Base-by-base conservation (phyloP, 306 rosid genomes). In the Quercus berberidifolia region DNA sequence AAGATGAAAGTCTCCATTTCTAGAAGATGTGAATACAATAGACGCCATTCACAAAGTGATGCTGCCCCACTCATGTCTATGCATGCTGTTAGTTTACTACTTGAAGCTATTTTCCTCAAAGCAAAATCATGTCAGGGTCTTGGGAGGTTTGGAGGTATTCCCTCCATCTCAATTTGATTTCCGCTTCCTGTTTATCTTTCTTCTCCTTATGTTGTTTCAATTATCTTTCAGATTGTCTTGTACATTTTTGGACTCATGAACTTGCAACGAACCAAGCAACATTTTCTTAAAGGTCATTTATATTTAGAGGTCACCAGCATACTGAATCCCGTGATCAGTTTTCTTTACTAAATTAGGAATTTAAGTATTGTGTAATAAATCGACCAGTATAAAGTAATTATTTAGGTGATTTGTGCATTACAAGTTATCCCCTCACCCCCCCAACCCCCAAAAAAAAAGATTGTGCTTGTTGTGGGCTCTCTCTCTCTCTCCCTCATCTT, bases 51-150 rank as follows among this genome's bases (percentile, higher is more conserved):
- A 1, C 90, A 88, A 76, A 85, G 89, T 35, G 94, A 94, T 78
- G 82, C 81, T 60, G 72, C 28, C 56, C 90, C 92, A 65, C 84
- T 85, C 71, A 94, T 94, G 97, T 94, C 98, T 17, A 82, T 89
- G 85, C 98, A 91, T 81, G 94, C 98, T 72, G 89, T 89, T 81
- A 91, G 97, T 85, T 85, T 94, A 76, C 97, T 92, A 54, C 91
- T 94, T 81, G 98, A 94, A 90, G 97, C 98, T 77, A 75, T 94
- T 67, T 81, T 89, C 77, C 97, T 94, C 79, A 94, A 94, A 83
- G 91, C 97, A 54, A 91, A 89, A 84, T 89, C 97, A 19, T 87
- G 91, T 77, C 93, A 90, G 73, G 80, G 85, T 74, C 92, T 94
- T 59, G 93, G 97, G 84, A 86, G 92, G 88, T 89, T 91, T 83